phyloP scores from a whole-genome alignment of 345 rosid genomes.

The Chamaenerion angustifolium region DNA sequence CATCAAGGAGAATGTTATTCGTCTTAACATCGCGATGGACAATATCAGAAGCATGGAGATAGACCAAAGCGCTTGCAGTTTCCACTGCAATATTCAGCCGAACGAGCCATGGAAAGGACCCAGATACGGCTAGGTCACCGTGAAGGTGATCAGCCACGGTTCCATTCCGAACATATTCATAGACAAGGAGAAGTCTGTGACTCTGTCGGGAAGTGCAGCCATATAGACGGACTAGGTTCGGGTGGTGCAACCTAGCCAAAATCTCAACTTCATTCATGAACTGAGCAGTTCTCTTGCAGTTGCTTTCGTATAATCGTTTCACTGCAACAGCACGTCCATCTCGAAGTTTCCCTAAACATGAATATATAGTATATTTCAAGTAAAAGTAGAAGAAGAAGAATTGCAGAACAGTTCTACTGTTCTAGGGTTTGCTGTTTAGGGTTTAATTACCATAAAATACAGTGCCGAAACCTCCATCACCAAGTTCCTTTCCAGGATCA shows the following conservation, averaged over 20 bases:
- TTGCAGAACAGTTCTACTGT: too few species aligned
- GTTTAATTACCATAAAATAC: constrained; percentile 42
- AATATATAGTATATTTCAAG: neutral
- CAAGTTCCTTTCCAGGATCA: neutral
- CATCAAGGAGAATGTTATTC: constrained; percentile 6
- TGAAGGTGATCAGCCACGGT: constrained; percentile 12
- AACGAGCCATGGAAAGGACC: constrained; percentile 8
- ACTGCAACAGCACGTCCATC: constrained; percentile 27
- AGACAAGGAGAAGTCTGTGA: constrained; percentile 23
- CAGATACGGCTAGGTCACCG: neutral
- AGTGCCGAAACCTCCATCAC: constrained; percentile 50
- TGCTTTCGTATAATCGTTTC: constrained; percentile 19
- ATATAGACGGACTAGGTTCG: constrained; percentile 21
- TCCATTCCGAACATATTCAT: constrained; percentile 12
- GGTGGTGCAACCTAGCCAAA: constrained; percentile 21
- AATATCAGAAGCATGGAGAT: constrained; percentile 8
- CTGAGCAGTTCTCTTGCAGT: constrained; percentile 13
- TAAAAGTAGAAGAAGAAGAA: too few species aligned
- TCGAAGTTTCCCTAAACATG: too few species aligned
- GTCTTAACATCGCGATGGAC: constrained; percentile 13
- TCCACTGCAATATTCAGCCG: constrained; percentile 7
- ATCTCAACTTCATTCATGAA: constrained; percentile 22
- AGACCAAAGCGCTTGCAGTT: constrained; percentile 3
- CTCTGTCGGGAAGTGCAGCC: constrained; percentile 25
- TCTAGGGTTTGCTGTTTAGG: too few species aligned